Conservation (phyloP, 2,329 filamentous ascomycete genomes). For the Scolecobasidium constrictum region DNA sequence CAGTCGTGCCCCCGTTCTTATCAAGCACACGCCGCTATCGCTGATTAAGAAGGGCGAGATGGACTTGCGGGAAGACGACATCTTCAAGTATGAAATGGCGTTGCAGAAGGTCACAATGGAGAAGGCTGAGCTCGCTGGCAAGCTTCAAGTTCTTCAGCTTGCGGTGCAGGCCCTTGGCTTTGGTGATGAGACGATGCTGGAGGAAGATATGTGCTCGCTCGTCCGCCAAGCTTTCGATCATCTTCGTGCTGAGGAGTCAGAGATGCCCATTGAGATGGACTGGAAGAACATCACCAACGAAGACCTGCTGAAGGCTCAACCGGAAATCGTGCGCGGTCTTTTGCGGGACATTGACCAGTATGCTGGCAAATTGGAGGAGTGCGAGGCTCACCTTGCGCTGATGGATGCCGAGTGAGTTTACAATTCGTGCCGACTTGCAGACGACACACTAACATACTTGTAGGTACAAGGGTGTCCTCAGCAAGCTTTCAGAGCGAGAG, state of each 20-base stretch:
- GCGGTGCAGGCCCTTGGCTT: neutral
- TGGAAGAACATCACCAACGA: neutral
- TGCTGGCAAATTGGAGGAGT: neutral
- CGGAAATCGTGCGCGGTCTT: neutral
- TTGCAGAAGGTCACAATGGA: neutral
- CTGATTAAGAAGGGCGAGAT: neutral
- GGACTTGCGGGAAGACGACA: neutral
- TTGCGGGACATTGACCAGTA: neutral
- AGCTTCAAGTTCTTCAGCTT: neutral
- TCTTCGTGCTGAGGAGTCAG: neutral
- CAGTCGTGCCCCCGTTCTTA: neutral
- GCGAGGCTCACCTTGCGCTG: neutral
- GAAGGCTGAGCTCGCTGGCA: neutral
- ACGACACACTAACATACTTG: no score
- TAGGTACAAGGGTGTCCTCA: neutral
- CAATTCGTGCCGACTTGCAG: no score
- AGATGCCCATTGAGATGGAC: neutral
- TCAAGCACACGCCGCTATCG: neutral
- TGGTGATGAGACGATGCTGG: neutral
- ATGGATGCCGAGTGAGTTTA: neutral
- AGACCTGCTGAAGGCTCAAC: neutral
- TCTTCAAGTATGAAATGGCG: neutral
- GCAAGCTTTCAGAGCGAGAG: neutral
- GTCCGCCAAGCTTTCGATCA: neutral
- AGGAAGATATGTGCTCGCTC: neutral